Evolutionary conservation across 2,329 filamentous ascomycete species (phyloP).

Genomic region (Clonostachys sp.): DNA sequence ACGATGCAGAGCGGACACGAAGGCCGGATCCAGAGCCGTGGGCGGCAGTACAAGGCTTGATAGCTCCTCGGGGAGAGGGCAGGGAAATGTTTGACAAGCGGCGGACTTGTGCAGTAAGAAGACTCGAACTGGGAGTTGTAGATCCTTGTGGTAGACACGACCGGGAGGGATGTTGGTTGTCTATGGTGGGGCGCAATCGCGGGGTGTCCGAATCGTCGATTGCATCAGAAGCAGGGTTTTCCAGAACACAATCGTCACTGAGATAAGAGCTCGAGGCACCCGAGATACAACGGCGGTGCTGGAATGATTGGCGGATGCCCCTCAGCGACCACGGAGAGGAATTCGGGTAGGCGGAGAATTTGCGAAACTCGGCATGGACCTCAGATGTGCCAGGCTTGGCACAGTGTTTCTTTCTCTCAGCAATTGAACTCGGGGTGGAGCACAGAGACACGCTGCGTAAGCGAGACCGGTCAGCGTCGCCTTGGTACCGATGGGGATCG

Average conservation of each 20-base stretch:
- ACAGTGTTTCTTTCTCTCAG: slow-evolving; percentile 49
- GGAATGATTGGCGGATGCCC: slow-evolving; percentile 32
- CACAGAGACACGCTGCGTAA: slow-evolving; percentile 21
- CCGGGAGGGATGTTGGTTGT: slow-evolving; percentile 6
- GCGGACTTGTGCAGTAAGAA: slow-evolving; percentile 51
- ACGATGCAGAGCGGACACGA: slow-evolving; percentile 34
- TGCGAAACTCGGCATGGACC: slow-evolving; percentile 53
- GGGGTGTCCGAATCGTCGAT: slow-evolving; percentile 45
- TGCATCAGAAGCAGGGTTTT: slow-evolving; percentile 18
- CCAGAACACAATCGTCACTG: slow-evolving; percentile 27
- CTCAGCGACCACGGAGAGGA: slow-evolving; percentile 29
- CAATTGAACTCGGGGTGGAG: slow-evolving; percentile 5
- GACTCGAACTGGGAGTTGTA: slow-evolving; percentile 37
- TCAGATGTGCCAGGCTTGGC: slow-evolving; percentile 56
- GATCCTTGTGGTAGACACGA: slow-evolving; percentile 43
- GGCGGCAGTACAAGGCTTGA: slow-evolving; percentile 39
- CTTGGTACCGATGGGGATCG: slow-evolving; percentile 4
- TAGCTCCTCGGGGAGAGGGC: slow-evolving; percentile 51
- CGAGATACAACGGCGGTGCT: slow-evolving; percentile 37
- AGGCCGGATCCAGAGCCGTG: slow-evolving; percentile 51
- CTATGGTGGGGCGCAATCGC: slow-evolving; percentile 27
- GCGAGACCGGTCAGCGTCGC: slow-evolving; percentile 34
- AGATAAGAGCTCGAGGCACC: slow-evolving; percentile 29
- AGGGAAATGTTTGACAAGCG: slow-evolving; percentile 70
- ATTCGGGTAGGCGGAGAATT: slow-evolving; percentile 52